These are phyloP conservation scores for Globisporangium cylindrosporum DNA, from an alignment of 352 stramenopile species.

Conservation along the genomic window DNA sequence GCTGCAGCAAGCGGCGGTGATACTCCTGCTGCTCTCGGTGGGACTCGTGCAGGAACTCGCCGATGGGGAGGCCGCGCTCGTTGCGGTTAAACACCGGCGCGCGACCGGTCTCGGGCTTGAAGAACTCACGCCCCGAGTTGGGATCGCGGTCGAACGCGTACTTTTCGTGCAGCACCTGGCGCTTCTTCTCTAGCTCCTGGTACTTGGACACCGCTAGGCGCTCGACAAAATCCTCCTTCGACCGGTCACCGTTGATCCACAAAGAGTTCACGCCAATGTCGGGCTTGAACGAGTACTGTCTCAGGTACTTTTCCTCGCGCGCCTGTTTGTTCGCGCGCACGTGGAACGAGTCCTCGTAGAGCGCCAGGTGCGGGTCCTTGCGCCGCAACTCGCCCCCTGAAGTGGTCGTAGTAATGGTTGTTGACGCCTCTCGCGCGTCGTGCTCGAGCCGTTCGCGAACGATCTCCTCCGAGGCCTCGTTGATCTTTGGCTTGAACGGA, in stretches of 20 bases:
- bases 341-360: constrained; percentile 75
- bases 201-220: constrained; percentile 68
- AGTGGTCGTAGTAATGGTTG: constrained; percentile 14
- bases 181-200: constrained; percentile 59
- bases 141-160: constrained; percentile 64
- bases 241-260: constrained; percentile 39
- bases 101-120: constrained; percentile 66
- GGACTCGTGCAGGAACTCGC: constrained; percentile 68
- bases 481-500: constrained; percentile 75
- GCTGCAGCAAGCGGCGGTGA: constrained; percentile 41
- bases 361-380: constrained; percentile 52
- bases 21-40: constrained; percentile 66
- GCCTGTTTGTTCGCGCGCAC: constrained; percentile 37
- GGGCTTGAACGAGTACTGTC: constrained; percentile 74
- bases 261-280: constrained; percentile 75
- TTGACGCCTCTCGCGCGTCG: constrained; percentile 25
- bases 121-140: constrained; percentile 54
- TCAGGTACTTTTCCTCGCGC: constrained; percentile 50
- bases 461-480: constrained; percentile 66
- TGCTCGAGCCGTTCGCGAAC: constrained; percentile 63
- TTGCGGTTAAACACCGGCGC: constrained; percentile 68
- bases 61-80: constrained; percentile 64
- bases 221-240: constrained; percentile 56
- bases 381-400: constrained; percentile 25
- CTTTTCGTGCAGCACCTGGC: constrained; percentile 52